These are phyloP conservation scores for Cordyceps cateniannulata DNA, from an alignment of 2,329 filamentous ascomycete genomes.

Conservation along the genomic window DNA sequence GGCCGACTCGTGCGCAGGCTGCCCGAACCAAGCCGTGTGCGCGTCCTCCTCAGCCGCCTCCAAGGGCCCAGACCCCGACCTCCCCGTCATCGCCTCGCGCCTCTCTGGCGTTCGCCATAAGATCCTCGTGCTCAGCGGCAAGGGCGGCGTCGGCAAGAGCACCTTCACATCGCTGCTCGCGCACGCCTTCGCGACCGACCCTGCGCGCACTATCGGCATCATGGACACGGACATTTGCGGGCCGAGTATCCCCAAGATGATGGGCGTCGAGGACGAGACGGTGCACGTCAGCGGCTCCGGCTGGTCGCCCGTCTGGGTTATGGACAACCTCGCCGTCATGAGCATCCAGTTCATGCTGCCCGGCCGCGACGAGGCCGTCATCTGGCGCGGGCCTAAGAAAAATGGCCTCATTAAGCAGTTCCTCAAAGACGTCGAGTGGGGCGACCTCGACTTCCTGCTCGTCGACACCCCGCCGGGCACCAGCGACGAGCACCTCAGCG, in stretches of 20 bases:
- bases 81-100: slow-evolving; percentile 78
- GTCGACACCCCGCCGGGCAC: slow-evolving; percentile 96
- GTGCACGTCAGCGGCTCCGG: slow-evolving; percentile 85
- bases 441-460: slow-evolving; percentile 84
- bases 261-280: slow-evolving; percentile 90
- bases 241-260: slow-evolving; percentile 96
- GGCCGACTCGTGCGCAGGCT: slow-evolving; percentile 84
- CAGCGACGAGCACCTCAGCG: slow-evolving; percentile 88
- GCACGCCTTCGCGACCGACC: slow-evolving; percentile 80
- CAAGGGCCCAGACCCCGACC: slow-evolving; percentile 92
- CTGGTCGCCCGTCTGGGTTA: slow-evolving; percentile 94
- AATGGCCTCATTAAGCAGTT: slow-evolving; percentile 98
- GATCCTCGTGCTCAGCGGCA: slow-evolving; percentile 85
- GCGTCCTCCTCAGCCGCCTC: slow-evolving; percentile 87
- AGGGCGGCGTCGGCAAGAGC: slow-evolving; percentile 94
- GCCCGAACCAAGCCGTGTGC: slow-evolving; percentile 93
- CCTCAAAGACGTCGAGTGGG: slow-evolving; percentile 96
- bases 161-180: slow-evolving; percentile 86
- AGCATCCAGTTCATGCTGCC: slow-evolving; percentile 98
- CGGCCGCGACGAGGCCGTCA: slow-evolving; percentile 86
- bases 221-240: slow-evolving; percentile 99
- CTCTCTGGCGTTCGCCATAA: slow-evolving; percentile 82
- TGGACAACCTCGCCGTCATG: slow-evolving; percentile 93
- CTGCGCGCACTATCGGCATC: slow-evolving; percentile 71
- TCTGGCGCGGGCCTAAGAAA: slow-evolving; percentile 98